Percentiles rank a stretch among this genome's conserved stretches.
These are phyloP conservation scores for Pecoramyces ruminantium DNA, from an alignment of 192 early-diverging fungal species.

Conservation along the genomic window DNA sequence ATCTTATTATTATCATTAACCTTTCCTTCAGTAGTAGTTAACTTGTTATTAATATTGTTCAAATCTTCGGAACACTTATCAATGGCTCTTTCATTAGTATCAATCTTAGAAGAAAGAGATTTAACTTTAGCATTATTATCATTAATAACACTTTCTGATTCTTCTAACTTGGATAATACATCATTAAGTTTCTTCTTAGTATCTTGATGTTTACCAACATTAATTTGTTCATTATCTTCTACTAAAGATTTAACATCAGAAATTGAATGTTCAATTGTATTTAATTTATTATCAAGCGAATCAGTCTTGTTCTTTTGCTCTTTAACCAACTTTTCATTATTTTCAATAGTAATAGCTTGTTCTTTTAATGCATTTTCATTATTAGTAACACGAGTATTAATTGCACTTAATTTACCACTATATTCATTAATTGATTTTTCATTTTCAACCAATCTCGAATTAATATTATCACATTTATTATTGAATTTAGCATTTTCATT, in stretches of 20 bases:
- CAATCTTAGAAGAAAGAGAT: not conserved
- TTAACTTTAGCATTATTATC: not conserved
- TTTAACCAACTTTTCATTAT: not conserved
- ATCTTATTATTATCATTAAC: not conserved
- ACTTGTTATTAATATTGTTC: not conserved
- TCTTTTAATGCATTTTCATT: not conserved
- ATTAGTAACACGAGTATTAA: not conserved
- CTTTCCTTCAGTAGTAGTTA: not conserved
- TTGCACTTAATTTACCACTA: not conserved
- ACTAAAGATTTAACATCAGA: too few relatives aligned
- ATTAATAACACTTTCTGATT: not conserved
- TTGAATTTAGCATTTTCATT: not conserved
- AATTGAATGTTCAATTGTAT: too few relatives aligned
- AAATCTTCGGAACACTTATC: not conserved
- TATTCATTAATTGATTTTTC: not conserved
- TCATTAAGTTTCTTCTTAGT: not conserved
- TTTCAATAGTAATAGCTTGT: not conserved
- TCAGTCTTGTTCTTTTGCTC: not conserved
- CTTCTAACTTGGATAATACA: not conserved
- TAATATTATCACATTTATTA: not conserved
- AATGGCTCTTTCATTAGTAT: not conserved
- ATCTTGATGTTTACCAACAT: not conserved
- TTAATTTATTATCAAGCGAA: too few relatives aligned
- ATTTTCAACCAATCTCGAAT: not conserved
- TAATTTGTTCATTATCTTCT: not conserved